A percentile compares a stretch with the other conserved stretches of the same genome.
These are phyloP conservation scores for Globisporangium takayamanum DNA, from an alignment of 352 stramenopile genomes.

Conservation along the genomic window DNA sequence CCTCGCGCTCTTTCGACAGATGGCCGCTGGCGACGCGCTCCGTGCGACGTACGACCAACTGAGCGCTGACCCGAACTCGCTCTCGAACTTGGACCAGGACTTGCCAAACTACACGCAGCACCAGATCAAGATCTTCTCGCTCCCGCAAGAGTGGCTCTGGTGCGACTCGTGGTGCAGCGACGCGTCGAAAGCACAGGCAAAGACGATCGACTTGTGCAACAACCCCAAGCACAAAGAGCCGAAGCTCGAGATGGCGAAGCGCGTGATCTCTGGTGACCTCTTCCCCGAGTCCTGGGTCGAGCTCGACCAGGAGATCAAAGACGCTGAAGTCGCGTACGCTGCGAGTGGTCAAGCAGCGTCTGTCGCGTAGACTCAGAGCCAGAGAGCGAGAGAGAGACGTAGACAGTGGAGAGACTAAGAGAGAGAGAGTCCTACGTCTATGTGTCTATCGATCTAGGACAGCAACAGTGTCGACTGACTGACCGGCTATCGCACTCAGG, in stretches of 20 bases:
- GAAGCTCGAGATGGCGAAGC: slow-evolving; percentile 99
- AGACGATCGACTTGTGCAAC: slow-evolving; percentile 99
- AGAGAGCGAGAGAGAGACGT: neutral
- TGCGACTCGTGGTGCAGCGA: slow-evolving; percentile 99
- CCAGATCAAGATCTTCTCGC: slow-evolving; percentile 95
- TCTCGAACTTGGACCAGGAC: slow-evolving; percentile 99
- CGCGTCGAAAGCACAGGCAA: slow-evolving; percentile 94
- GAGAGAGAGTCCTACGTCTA: neutral
- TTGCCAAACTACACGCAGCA: slow-evolving; percentile 97
- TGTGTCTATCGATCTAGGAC: neutral
- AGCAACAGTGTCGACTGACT: neutral
- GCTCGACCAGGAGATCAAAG: slow-evolving; percentile 95
- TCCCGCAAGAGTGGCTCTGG: slow-evolving; percentile 99
- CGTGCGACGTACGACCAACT: slow-evolving; percentile 96
- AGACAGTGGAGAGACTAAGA: neutral
- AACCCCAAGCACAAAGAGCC: slow-evolving; percentile 99
- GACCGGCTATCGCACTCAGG: slow-evolving; percentile 6
- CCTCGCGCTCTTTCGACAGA: slow-evolving; percentile 92
- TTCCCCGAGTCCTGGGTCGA: slow-evolving; percentile 98
- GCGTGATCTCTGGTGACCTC: slow-evolving; percentile 94
- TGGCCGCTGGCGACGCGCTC: slow-evolving; percentile 94
- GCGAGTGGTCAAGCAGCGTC: neutral
- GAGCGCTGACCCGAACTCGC: slow-evolving; percentile 96
- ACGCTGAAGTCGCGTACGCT: slow-evolving; percentile 35
- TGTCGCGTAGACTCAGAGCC: neutral